phyloP scores from a whole-genome alignment of 2,329 filamentous ascomycete species.

The Cladosporium halotolerans region DNA sequence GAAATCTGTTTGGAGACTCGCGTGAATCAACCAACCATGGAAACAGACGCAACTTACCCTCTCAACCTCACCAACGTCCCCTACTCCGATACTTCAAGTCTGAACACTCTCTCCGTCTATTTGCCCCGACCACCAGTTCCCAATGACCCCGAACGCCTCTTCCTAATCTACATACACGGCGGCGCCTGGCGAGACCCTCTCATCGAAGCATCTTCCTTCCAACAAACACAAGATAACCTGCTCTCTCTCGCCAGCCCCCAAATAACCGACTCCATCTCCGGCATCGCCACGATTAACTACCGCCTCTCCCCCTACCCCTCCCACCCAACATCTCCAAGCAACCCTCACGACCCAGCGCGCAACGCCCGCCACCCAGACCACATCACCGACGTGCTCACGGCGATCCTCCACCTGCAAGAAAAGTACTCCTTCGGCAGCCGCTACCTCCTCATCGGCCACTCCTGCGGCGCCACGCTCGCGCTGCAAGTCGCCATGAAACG shows the following conservation, averaged over 20 bases:
- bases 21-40: not conserved
- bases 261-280: slow-evolving; percentile 40
- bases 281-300: slow-evolving; percentile 60
- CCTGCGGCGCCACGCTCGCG: slow-evolving; percentile 57
- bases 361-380: slow-evolving; percentile 55
- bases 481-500: slow-evolving; percentile 53
- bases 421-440: slow-evolving; percentile 38
- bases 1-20: too few species aligned
- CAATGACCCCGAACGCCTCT: slow-evolving; percentile 18
- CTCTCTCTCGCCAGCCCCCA: slow-evolving; percentile 18
- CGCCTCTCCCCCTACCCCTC: slow-evolving; percentile 50
- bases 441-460: slow-evolving; percentile 58
- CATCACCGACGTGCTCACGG: slow-evolving; percentile 50
- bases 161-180: slow-evolving; percentile 43
- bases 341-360: slow-evolving; percentile 42
- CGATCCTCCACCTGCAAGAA: slow-evolving; percentile 45
- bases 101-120: slow-evolving; percentile 40
- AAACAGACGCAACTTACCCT: not conserved
- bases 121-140: slow-evolving; percentile 30
- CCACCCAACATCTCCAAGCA: slow-evolving; percentile 40
- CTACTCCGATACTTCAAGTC: slow-evolving; percentile 26
- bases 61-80: slow-evolving; percentile 19
- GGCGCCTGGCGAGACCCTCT: slow-evolving; percentile 45
- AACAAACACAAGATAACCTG: slow-evolving; percentile 34
- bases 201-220: slow-evolving; percentile 33